Evolutionary conservation across 2,329 filamentous ascomycete species (phyloP), one percentile per base, ranked within the genome.

Genomic region (Pochonia chlamydosporia): DNA sequence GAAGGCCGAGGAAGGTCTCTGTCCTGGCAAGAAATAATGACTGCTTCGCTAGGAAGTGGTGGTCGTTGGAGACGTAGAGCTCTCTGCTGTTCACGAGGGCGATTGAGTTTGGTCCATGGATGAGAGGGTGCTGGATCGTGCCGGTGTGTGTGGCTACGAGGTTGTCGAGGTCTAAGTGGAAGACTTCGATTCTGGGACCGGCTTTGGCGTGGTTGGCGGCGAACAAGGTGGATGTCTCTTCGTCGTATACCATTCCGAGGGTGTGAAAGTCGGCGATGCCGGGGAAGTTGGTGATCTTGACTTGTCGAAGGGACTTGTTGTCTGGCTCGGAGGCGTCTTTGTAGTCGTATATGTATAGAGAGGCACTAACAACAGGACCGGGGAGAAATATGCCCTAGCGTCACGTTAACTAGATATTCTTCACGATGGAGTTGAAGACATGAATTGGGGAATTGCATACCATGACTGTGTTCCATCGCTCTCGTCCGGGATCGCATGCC

Each of bases 381-480:
- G 52, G 44, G 21, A 51, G 16, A 40, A 55, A 59, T 1, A 63
- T 14, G 5, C 61, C 61, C 63, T 65, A 14, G 28, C 28, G 28
- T 14, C n/a, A n/a, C n/a, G n/a, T n/a, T n/a, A n/a, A n/a, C n/a
- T n/a, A n/a, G n/a, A n/a, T n/a, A n/a, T n/a, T n/a, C n/a, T n/a
- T n/a, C n/a, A n/a, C n/a, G n/a, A n/a, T n/a, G n/a, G n/a, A n/a
- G n/a, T n/a, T n/a, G n/a, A n/a, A n/a, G n/a, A n/a, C n/a, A n/a
- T n/a, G n/a, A n/a, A 30, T 4, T 6, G 36, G n/a, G 25, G 7
- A 5, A 16, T 9, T 16, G 42, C 55, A 21, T 25, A 64, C 69
- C 67, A 71, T 68, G 49, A 71, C 68, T 3, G 64, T 69, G 50
- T 72, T 71, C 57, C 61, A 66, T 8, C 55, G 59, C 47, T 71